phyloP scores from a whole-genome alignment of 768 basidiomycete species.

The Daedaleopsis sinensis region DNA sequence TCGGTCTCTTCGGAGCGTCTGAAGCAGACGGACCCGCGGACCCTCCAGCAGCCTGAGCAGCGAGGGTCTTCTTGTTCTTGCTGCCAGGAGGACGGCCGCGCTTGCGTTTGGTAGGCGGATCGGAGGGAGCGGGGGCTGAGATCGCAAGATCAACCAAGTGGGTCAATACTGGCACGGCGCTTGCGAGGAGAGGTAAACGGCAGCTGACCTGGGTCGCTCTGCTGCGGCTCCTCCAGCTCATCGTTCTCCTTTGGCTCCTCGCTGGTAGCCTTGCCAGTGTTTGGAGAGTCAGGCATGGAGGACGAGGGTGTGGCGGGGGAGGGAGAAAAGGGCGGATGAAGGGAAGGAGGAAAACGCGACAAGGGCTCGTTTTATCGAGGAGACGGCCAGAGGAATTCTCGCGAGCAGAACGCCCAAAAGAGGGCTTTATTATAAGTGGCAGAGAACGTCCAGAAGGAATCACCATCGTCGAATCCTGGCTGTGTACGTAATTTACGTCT shows the following conservation, averaged over 20 bases:
- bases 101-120: constrained; percentile 66
- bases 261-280: constrained; percentile 49
- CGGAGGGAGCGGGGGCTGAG: constrained; percentile 16
- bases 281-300: constrained; percentile 66
- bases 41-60: constrained; percentile 33
- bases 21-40: constrained; percentile 30
- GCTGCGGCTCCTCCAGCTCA: constrained; percentile 60
- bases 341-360: constrained; percentile 55
- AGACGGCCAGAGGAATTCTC: constrained; percentile 71
- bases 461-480: constrained; percentile 26
- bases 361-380: constrained; percentile 81
- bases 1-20: constrained; percentile 43
- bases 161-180: constrained; percentile 22
- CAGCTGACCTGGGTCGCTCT: constrained; percentile 34
- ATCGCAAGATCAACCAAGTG: constrained; percentile 32
- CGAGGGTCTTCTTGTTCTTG: constrained; percentile 65
- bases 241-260: constrained; percentile 39
- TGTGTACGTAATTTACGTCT: constrained; percentile 54
- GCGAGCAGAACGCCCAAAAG: constrained; percentile 64
- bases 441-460: constrained; percentile 27
- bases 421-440: constrained; percentile 48
- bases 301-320: constrained; percentile 26
- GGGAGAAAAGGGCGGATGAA: constrained; percentile 39
- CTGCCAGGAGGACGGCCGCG: constrained; percentile 90
- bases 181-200: constrained; percentile 22